Conservation (phyloP, 2,329 filamentous ascomycete species). For the Exophiala sp. region DNA sequence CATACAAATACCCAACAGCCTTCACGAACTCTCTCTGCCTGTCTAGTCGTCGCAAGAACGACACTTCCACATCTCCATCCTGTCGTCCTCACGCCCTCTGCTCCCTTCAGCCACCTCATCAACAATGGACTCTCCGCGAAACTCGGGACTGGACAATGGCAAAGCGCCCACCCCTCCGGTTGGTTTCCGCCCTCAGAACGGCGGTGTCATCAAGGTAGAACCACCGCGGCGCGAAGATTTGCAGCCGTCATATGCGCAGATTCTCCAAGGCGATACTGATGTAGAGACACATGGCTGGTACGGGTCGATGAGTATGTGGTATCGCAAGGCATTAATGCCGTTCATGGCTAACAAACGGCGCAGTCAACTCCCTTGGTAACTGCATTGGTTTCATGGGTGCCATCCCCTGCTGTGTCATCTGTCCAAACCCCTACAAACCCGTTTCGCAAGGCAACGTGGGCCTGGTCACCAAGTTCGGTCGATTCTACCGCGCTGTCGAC, state of each 20-base stretch:
- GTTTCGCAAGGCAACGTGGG: constrained; percentile 92
- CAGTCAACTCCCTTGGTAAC: constrained; percentile 67
- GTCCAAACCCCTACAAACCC: constrained; percentile 92
- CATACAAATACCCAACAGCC: not conserved
- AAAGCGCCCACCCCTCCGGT: constrained; percentile 32
- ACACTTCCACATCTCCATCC: constrained; percentile 6
- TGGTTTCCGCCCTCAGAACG: constrained; percentile 46
- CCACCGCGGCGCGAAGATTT: constrained; percentile 78
- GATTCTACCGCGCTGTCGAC: constrained; percentile 90
- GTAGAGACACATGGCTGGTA: constrained; percentile 79
- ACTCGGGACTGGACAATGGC: constrained; percentile 29
- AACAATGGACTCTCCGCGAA: constrained; percentile 26
- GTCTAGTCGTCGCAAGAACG: constrained; percentile 2
- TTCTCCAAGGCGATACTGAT: constrained; percentile 59
- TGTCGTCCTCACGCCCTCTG: constrained; percentile 21
- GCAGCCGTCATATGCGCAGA: constrained; percentile 71
- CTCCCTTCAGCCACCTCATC: constrained; percentile 7
- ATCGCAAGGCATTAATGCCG: not conserved
- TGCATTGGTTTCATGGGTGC: constrained; percentile 74
- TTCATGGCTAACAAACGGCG: constrained; percentile 13
- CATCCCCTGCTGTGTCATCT: constrained; percentile 83
- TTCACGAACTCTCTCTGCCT: not conserved
- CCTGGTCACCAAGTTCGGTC: constrained; percentile 89
- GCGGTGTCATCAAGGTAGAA: constrained; percentile 61
- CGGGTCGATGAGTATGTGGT: constrained; percentile 68